Evolutionary conservation across 768 basidiomycete genomes (phyloP), one percentile per base, ranked within the genome.

Genomic region (Grammothele lineata): DNA sequence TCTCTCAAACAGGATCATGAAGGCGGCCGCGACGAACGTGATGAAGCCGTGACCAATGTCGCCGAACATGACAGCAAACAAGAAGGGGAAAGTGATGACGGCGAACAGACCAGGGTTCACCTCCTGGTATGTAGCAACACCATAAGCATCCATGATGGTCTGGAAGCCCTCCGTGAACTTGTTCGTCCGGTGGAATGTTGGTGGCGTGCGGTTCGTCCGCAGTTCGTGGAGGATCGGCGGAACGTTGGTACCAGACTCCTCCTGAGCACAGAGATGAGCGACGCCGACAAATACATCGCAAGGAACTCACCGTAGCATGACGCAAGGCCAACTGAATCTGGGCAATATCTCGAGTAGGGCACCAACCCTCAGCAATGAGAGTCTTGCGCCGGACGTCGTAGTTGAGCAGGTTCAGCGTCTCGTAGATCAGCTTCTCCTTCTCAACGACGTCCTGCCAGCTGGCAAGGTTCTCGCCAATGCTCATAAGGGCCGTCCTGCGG

Each of bases 41-140:
- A 98, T 82, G 50, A 80, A 71, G 24, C 92, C 96, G 68, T 99
- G 96, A 3, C 96, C 96, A 61, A 98, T 89, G 67, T 99, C 96
- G 59, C 96, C 96, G 63, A 99, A 99, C 96, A 99, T 99, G 70
- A 99, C 91, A 4, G 92, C 95, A 59, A 98, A 99, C 56, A 99
- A 69, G 81, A 99, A 98, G 0, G 96, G 96, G 81, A 96, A 96
- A 1, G 93, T 96, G 57, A 87, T 72, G 56, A 90, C 72, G 0
- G 91, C 92, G 66, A 95, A 95, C 23, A 98, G 69, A 44, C 94
- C 96, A 17, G 96, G 95, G 63, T 98, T 98, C 63, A 93, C 83
- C 67, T 99, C 96, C 63, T 97, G 90, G 63, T 99, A 98, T 1
- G 80, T 83, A 12, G 92, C 89, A 42, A 91, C 83, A 59, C 95